Percentiles rank a stretch among this genome's conserved stretches.
Evolutionary conservation across 2,329 filamentous ascomycete genomes (phyloP).

Genomic region (Colletotrichum acutatum): DNA sequence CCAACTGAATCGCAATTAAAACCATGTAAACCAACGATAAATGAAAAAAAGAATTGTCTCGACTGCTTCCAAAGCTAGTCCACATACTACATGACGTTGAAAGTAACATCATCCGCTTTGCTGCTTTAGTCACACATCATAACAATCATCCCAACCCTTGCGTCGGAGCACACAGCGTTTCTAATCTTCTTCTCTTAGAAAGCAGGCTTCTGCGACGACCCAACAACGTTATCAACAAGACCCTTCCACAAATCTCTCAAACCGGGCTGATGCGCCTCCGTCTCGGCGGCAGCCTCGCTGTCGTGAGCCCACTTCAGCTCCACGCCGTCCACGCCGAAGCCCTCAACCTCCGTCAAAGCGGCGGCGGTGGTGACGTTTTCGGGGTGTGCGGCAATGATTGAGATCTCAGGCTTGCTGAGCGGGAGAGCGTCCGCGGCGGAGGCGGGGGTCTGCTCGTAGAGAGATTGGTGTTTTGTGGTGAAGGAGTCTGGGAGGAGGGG

Average conservation of each 20-base stretch:
- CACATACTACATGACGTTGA: not conserved
- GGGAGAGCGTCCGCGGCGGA: conserved; percentile 47
- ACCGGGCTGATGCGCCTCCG: conserved; percentile 47
- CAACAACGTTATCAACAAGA: conserved; percentile 61
- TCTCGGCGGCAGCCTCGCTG: conserved; percentile 41
- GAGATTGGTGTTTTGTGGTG: conserved; percentile 49
- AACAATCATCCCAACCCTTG: conserved; percentile 7
- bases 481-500: conserved; percentile 72
- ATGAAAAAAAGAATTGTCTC: not conserved
- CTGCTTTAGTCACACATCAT: conserved; percentile 30
- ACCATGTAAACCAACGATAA: conserved; percentile 1
- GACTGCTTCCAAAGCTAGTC: conserved; percentile 1
- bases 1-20: conserved; percentile 17
- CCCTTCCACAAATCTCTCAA: conserved; percentile 67
- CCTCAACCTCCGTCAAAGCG: conserved; percentile 67
- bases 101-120: conserved; percentile 25
- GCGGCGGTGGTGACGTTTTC: conserved; percentile 61
- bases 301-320: conserved; percentile 65
- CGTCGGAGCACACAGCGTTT: not conserved
- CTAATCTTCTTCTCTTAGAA: not conserved
- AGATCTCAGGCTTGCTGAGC: conserved; percentile 56
- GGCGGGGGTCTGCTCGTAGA: conserved; percentile 48
- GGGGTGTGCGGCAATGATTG: conserved; percentile 67
- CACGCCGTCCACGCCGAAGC: conserved; percentile 66
- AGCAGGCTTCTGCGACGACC: conserved; percentile 33